Evolutionary conservation across 2,329 filamentous ascomycete species (phyloP).

Genomic region (Albophoma yamanashiensis): DNA sequence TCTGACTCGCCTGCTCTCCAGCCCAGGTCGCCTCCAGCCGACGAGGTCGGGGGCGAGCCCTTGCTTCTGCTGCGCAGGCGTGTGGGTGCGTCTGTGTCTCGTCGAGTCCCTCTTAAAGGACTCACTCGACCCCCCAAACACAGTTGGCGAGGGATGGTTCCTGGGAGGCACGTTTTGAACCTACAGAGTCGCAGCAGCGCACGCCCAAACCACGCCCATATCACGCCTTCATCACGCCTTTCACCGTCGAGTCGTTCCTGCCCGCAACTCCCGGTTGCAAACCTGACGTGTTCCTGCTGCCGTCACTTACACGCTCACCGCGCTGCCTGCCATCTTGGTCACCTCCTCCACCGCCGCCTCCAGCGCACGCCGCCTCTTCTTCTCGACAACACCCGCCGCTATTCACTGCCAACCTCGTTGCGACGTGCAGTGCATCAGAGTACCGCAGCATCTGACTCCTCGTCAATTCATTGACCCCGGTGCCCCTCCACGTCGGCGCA

Average conservation of each 20-base stretch:
- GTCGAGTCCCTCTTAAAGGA: constrained; percentile 1
- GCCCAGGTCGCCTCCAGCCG: not conserved
- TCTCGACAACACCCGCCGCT: not conserved
- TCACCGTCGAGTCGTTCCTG: not conserved
- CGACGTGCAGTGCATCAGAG: not conserved
- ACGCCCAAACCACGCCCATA: no score
- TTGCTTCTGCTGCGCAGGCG: not conserved
- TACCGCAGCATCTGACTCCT: not conserved
- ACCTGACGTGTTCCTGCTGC: not conserved
- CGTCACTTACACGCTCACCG: not conserved
- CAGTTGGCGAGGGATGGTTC: constrained; percentile 1
- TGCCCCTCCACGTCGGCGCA: not conserved
- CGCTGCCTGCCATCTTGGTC: not conserved
- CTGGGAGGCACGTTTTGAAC: not conserved
- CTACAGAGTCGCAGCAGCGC: not conserved
- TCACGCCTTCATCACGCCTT: not conserved
- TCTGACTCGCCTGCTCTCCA: not conserved
- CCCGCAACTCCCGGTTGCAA: not conserved
- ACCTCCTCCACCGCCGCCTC: not conserved
- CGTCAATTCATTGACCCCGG: not conserved
- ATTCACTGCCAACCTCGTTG: not conserved
- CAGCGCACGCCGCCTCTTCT: not conserved
- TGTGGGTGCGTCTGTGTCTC: not conserved
- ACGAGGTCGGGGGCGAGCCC: not conserved
- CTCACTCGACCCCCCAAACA: not conserved